Evolutionary conservation across 768 basidiomycete species (phyloP), one percentile per base, ranked within the genome.

Genomic region (Daedaleopsis nitida): DNA sequence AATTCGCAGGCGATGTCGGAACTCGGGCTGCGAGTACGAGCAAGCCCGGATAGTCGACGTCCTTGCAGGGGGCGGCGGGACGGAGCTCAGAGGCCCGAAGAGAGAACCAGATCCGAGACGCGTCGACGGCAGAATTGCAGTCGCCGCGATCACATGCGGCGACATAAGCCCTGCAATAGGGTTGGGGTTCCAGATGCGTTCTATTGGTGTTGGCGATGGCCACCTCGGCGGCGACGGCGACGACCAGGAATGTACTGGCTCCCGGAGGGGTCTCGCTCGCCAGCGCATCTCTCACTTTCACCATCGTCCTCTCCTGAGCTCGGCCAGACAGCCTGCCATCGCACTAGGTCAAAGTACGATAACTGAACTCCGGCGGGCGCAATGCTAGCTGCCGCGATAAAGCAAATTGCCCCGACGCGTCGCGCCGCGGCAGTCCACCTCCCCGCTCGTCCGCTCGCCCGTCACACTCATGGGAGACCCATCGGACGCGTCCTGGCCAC

Each of bases 111-210:
- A 19, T 24, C 47, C 13, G 55, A 57, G 60, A 57, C 55, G 60
- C 44, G 54, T 55, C 54, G 44, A 56, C 17, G 34, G 27, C n/a
- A 51, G 52, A 42, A 52, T n/a, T 17, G 39, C 14, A 19, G 3
- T n/a, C 21, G 47, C 47, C 21, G 10, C 57, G 62, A 49, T 63
- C 62, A 63, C 62, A 58, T 63, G 62, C 11, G 27, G 48, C 21
- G 14, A 19, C 32, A 32, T 7, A 37, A 50, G 32, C 42, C 42
- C 39, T 16, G n/a, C 24, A 11, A 21, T 56, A 55, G 50, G 62
- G 62, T 58, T 59, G 59, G 48, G 57, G 57, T 55, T 32, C 42
- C 38, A 58, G 38, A 50, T 57, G 37, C 53, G 52, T 52, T 53
- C 47, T 51, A 38, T 7, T n/a, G 48, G 38, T n/a, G 38, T 43